Conservation (phyloP, 2,329 filamentous ascomycete genomes). For the Beauveria asiatica region DNA sequence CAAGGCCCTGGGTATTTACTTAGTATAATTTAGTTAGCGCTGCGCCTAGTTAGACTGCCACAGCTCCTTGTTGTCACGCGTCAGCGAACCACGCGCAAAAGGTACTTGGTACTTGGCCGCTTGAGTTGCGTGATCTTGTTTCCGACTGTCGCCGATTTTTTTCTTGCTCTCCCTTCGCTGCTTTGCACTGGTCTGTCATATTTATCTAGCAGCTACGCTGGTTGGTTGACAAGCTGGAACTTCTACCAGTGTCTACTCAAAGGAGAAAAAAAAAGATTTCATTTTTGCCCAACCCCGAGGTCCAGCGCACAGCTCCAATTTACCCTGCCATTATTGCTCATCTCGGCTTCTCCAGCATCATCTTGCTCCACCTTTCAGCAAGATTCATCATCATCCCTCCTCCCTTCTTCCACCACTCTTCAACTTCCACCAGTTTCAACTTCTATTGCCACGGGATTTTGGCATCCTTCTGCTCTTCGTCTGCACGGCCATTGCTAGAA, state of each 20-base stretch:
- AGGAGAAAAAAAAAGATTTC: neutral
- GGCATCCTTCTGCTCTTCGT: neutral
- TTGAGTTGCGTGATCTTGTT: neutral
- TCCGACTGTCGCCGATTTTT: slow-evolving; percentile 4
- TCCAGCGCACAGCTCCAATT: neutral
- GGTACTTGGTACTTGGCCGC: neutral
- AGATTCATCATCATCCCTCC: neutral
- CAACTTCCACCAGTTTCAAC: neutral
- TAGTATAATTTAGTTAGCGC: neutral
- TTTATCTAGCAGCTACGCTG: neutral
- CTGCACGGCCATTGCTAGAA: neutral
- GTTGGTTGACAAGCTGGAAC: neutral
- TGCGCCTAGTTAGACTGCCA: neutral
- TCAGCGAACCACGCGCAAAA: neutral
- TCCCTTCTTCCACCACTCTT: neutral
- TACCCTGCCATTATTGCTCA: neutral
- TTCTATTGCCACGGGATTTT: neutral
- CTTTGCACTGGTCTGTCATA: neutral
- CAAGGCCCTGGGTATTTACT: neutral
- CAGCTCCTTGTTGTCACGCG: neutral
- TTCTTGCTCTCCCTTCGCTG: neutral
- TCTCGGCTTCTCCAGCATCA: slow-evolving; percentile 6
- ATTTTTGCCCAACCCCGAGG: slow-evolving; percentile 2
- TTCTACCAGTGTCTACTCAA: neutral
- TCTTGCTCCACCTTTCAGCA: slow-evolving; percentile 4